phyloP scores from a whole-genome alignment of 441 rosid genomes.

The Cnidoscolus chayamansa region DNA sequence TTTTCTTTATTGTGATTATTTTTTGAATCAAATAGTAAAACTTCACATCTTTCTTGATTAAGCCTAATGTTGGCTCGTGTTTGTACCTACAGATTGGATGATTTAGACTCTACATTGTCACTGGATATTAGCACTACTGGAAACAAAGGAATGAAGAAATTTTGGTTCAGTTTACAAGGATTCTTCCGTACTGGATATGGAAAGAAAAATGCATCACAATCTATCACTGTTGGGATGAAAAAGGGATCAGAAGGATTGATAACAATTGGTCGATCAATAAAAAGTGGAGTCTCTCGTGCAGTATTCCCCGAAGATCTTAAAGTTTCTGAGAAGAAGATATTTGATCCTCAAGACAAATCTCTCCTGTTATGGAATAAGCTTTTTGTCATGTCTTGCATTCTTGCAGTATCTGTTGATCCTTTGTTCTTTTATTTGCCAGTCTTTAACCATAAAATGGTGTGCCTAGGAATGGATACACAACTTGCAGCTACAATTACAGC shows the following conservation, averaged over 20 bases:
- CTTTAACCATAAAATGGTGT: conserved; percentile 46
- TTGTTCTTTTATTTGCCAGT: conserved; percentile 83
- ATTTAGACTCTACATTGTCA: conserved; percentile 58
- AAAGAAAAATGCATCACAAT: conserved; percentile 45
- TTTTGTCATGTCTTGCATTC: conserved; percentile 70
- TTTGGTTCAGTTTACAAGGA: conserved; percentile 41
- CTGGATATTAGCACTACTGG: conserved; percentile 31
- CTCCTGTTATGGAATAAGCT: conserved; percentile 80
- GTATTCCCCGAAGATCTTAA: conserved; percentile 83
- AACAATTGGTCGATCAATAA: conserved; percentile 55
- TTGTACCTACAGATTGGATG: conserved; percentile 58
- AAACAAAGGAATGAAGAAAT: conserved; percentile 38
- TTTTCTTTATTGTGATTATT: background rate
- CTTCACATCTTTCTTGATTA: background rate
- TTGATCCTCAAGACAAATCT: conserved; percentile 88
- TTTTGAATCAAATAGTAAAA: background rate
- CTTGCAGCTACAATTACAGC: conserved; percentile 66
- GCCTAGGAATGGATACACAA: conserved; percentile 64
- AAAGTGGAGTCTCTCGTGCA: conserved; percentile 51
- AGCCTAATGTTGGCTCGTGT: conserved; percentile 17
- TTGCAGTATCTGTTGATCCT: conserved; percentile 83
- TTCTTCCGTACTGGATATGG: conserved; percentile 32
- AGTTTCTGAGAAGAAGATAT: conserved; percentile 66
- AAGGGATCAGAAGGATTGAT: conserved; percentile 66
- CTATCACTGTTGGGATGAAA: conserved; percentile 55